Percentiles rank a stretch among this genome's conserved stretches.
These are phyloP conservation scores for Leishmania major DNA, from an alignment of 208 protist genomes.

Conservation along the genomic window DNA sequence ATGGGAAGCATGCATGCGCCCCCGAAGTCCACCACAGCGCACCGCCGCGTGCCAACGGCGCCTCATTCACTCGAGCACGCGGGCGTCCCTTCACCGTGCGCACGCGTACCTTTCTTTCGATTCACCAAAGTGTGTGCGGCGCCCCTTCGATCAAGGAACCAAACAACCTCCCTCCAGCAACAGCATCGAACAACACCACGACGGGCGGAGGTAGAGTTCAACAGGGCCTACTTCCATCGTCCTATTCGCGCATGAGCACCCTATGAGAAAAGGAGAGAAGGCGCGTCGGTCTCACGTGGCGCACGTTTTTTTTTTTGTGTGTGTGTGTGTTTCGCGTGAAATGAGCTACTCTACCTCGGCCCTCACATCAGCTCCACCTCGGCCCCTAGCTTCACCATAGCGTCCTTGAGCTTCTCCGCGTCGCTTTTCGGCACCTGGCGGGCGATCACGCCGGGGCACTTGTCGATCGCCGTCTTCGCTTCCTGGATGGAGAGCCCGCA, in stretches of 20 bases:
- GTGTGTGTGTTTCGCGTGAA: neutral
- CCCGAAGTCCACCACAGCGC: neutral
- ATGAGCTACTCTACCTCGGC: neutral
- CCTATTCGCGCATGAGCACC: neutral
- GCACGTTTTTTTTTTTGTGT: neutral
- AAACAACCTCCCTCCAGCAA: neutral
- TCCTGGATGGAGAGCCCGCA: constrained; percentile 69
- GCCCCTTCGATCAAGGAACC: too few species aligned
- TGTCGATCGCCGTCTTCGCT: constrained; percentile 82
- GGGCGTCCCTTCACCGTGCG: neutral
- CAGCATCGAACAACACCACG: neutral
- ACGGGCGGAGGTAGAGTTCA: neutral
- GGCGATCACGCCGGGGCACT: constrained; percentile 74
- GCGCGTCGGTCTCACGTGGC: neutral
- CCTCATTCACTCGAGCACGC: neutral
- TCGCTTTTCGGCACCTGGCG: constrained; percentile 70
- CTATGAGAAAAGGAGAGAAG: neutral
- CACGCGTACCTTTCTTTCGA: neutral
- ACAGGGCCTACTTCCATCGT: neutral
- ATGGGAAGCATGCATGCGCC: neutral
- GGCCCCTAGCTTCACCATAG: constrained; percentile 68
- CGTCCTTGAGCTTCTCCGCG: constrained; percentile 75
- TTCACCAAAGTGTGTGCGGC: neutral
- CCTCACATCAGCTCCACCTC: constrained; percentile 75
- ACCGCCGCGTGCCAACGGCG: neutral